Evolutionary conservation across 164 flowering plant genomes (phyloP), one percentile per base, ranked within the genome.

Genomic region (Houttuynia cordata): DNA sequence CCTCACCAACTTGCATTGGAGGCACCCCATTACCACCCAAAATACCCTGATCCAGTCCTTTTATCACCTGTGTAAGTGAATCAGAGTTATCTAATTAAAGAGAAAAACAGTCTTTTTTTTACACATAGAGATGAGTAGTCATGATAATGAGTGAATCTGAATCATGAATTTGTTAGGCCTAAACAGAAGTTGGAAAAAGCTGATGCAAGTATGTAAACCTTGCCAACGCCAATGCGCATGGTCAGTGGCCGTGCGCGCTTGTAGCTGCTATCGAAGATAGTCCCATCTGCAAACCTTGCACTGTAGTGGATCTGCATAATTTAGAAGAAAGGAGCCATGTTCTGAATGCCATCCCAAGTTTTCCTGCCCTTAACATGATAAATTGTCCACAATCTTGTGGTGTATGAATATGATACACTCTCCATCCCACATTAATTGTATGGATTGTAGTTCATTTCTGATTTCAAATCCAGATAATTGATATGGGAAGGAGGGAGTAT

Each of bases 21-120:
- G 98, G 88, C 42, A 92, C 91, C 52, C 96, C 93, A 49, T 79
- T 92, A 51, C 96, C 98, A 18, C 98, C 96, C 1, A 77, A 62
- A 58, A 87, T 92, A 53, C 96, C 98, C 68, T 92, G 95, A 71
- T 92, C 95, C 73, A 92, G 68, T 61, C 98, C 95, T 63, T 55
- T 79, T 61, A 85, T 82, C 42, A 87, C 87, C 95, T 91, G 76
- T 13, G 49, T 25, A 42, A 42, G 49, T 14, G 12, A 42, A 42
- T 12, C 49, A 42, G 12, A 42, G 12, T 1, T 4, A 42, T 42
- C 12, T 42, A 1, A 42, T 8, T 30, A 56, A 56, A 24, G n/a
- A 10, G 24, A 56, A 14, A n/a, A n/a, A n/a, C n/a, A n/a, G n/a
- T n/a, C n/a, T n/a, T n/a, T n/a, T n/a, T n/a, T n/a, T n/a, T n/a